phyloP scores from a whole-genome alignment of 1,139 yeast species.

The Kodamaea alishanica region DNA sequence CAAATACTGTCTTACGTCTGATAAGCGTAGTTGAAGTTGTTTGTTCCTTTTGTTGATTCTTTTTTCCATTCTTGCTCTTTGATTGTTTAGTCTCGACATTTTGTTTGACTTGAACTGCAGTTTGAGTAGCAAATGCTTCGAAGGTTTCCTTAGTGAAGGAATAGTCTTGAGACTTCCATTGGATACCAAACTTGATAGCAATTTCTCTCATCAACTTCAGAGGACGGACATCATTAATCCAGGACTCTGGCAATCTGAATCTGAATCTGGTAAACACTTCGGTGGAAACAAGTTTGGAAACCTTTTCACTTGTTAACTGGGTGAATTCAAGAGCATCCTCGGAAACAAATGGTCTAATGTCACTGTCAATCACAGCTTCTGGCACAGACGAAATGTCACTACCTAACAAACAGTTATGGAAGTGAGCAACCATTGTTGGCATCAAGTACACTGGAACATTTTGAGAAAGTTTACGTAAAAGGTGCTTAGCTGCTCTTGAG shows the following conservation, averaged over 20 bases:
- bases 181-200: conserved; percentile 79
- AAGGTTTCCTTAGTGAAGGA: conserved; percentile 46
- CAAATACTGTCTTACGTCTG: conserved; percentile 41
- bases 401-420: conserved; percentile 72
- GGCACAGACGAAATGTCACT: conserved; percentile 43
- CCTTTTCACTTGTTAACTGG: conserved; percentile 41
- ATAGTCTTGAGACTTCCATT: conserved; percentile 63
- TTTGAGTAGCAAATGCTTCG: conserved; percentile 22
- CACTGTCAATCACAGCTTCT: conserved; percentile 37
- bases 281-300: conserved; percentile 40
- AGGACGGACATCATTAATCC: conserved; percentile 40
- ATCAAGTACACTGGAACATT: conserved; percentile 53
- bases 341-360: conserved; percentile 43
- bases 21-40: conserved; percentile 20
- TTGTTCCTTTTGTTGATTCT: conserved; percentile 16
- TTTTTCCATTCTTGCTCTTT: conserved; percentile 37
- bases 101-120: conserved; percentile 10
- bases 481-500: conserved; percentile 75
- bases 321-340: conserved; percentile 43
- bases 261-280: conserved; percentile 66
- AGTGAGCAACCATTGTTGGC: conserved; percentile 61
- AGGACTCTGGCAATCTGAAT: conserved; percentile 47
- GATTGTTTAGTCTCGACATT: conserved; percentile 18
- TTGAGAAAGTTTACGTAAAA: conserved; percentile 50
- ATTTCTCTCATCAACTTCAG: conserved; percentile 64